Evolutionary conservation across 2,329 filamentous ascomycete genomes (phyloP).

Genomic region (Botrytis galanthina): DNA sequence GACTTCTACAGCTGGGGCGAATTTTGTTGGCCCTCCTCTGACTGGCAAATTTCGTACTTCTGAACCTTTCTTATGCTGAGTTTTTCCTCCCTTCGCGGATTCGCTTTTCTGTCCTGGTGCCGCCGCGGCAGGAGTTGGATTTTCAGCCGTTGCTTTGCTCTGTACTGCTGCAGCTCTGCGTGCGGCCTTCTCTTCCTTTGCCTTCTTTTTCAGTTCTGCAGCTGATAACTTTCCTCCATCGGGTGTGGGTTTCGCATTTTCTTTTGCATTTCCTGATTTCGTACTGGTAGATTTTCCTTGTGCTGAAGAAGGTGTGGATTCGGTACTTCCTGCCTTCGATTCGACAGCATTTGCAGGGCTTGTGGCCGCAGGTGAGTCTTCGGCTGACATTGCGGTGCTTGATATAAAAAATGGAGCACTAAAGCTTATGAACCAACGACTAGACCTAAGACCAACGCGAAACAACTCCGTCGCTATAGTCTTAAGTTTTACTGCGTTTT

Average conservation of each 20-base stretch:
- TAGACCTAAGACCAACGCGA: constrained; percentile 6
- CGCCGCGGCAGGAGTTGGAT: constrained; percentile 30
- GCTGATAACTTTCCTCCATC: constrained; percentile 56
- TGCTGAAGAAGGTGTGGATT: constrained; percentile 14
- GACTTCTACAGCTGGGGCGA: constrained; percentile 44
- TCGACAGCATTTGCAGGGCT: constrained; percentile 19
- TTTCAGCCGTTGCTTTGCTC: constrained; percentile 44
- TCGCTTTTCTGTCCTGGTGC: constrained; percentile 28
- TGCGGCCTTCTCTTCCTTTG: constrained; percentile 89
- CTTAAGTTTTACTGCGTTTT: neutral
- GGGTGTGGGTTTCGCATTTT: constrained; percentile 27
- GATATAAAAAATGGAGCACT: neutral
- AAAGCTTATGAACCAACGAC: constrained; percentile 4
- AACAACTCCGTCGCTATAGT: neutral
- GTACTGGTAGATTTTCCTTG: constrained; percentile 16
- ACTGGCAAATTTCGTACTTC: constrained; percentile 31
- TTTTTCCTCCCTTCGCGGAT: constrained; percentile 40
- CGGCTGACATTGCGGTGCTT: constrained; percentile 25
- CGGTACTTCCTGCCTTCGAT: constrained; percentile 8
- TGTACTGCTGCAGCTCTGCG: constrained; percentile 71
- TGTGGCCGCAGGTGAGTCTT: constrained; percentile 24
- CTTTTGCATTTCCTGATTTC: constrained; percentile 23
- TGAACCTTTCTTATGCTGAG: constrained; percentile 40
- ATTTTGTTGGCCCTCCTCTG: constrained; percentile 30
- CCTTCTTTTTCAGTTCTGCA: constrained; percentile 69